A percentile compares a stretch with the other conserved stretches of the same genome.
phyloP scores from a whole-genome alignment of 331 rosid species.

The Phaseolus coccineus region DNA sequence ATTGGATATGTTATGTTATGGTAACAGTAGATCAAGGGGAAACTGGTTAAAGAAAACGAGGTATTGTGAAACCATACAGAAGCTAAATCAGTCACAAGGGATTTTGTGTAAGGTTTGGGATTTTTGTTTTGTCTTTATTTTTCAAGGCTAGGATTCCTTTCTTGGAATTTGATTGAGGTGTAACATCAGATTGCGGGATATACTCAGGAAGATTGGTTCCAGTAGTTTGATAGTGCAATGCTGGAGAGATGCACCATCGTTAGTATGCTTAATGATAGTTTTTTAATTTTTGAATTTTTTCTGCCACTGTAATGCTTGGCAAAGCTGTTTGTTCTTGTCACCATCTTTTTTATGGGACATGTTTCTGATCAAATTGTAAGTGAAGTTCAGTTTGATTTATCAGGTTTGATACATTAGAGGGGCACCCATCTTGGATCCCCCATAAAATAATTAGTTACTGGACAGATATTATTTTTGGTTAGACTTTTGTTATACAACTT shows the following conservation, averaged over 20 bases:
- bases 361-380: slow-evolving; percentile 58
- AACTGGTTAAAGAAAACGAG: slow-evolving; percentile 50
- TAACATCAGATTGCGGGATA: slow-evolving; percentile 87
- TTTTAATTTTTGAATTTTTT: slow-evolving; percentile 50
- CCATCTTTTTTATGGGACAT: slow-evolving; percentile 57
- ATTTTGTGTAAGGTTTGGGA: slow-evolving; percentile 75
- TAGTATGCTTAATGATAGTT: slow-evolving; percentile 59
- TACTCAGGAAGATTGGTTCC: slow-evolving; percentile 70
- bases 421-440: slow-evolving; percentile 62
- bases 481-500: slow-evolving; percentile 41
- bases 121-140: slow-evolving; percentile 46
- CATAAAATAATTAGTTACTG: slow-evolving; percentile 56
- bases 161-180: slow-evolving; percentile 86
- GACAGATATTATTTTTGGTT: slow-evolving; percentile 50
- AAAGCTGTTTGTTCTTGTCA: slow-evolving; percentile 61
- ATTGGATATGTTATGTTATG: slow-evolving; percentile 63
- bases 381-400: slow-evolving; percentile 64
- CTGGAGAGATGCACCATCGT: slow-evolving; percentile 54
- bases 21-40: slow-evolving; percentile 63
- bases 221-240: slow-evolving; percentile 60
- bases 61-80: slow-evolving; percentile 70
- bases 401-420: slow-evolving; percentile 59
- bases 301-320: slow-evolving; percentile 62
- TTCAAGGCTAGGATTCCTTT: slow-evolving; percentile 58
- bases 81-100: slow-evolving; percentile 70